Percentiles rank a stretch among this genome's conserved stretches.
Conservation (phyloP, 2,329 filamentous ascomycete genomes). For the Sarocladium brachiariae region DNA sequence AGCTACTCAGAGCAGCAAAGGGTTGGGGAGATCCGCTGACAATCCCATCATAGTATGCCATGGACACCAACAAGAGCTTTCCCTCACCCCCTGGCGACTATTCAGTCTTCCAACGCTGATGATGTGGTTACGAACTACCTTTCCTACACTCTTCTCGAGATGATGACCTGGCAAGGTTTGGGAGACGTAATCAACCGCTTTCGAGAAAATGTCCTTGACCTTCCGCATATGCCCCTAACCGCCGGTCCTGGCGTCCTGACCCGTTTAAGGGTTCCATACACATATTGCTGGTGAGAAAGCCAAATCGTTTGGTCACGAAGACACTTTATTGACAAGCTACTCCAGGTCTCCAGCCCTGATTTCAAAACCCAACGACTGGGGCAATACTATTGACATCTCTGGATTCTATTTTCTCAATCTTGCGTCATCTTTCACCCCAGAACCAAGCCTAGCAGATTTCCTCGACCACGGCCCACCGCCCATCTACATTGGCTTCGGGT, state of each 20-base stretch:
- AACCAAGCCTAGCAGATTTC: constrained; percentile 58
- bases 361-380: constrained; percentile 75
- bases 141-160: constrained; percentile 77
- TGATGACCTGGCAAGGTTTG: constrained; percentile 89
- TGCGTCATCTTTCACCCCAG: constrained; percentile 58
- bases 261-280: constrained; percentile 72
- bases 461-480: constrained; percentile 63
- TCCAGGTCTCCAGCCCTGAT: constrained; percentile 62
- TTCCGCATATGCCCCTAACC: constrained; percentile 72
- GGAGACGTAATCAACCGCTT: constrained; percentile 90
- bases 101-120: constrained; percentile 70
- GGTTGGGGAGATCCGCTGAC: no score
- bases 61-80: constrained; percentile 83
- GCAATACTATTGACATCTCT: constrained; percentile 60
- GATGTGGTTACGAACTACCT: constrained; percentile 73
- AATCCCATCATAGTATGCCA: constrained; percentile 59
- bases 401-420: constrained; percentile 72
- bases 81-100: constrained; percentile 78
- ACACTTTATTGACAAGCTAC: constrained; percentile 5
- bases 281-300: constrained; percentile 78
- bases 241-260: constrained; percentile 77
- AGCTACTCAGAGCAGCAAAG: no score
- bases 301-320: constrained; percentile 16
- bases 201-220: constrained; percentile 62
- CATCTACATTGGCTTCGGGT: constrained; percentile 78